Evolutionary conservation across 2,329 filamentous ascomycete species (phyloP).

Genomic region (Diaporthe eres): DNA sequence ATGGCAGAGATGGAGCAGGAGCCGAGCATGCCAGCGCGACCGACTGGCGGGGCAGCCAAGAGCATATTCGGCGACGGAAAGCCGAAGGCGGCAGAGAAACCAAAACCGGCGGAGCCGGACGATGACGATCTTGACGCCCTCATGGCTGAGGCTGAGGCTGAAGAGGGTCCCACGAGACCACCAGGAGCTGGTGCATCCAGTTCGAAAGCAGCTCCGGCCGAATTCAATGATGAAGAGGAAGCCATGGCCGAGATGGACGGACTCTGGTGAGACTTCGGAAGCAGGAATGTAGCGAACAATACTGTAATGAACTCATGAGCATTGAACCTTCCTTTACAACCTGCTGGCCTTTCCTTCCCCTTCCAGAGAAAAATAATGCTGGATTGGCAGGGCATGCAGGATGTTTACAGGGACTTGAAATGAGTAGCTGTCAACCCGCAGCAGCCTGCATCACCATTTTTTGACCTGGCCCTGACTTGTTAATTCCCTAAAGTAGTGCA

Average conservation of each 20-base stretch:
- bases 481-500: background rate
- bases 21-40: conserved; percentile 36
- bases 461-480: background rate
- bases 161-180: conserved; percentile 22
- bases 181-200: background rate
- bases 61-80: conserved; percentile 41
- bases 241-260: conserved; percentile 76
- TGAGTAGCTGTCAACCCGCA: background rate
- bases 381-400: background rate
- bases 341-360: background rate
- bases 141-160: conserved; percentile 61
- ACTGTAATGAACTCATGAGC: background rate
- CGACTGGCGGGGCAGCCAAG: conserved; percentile 38
- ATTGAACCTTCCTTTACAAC: accelerated
- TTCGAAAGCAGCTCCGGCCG: conserved; percentile 41
- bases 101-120: conserved; percentile 42
- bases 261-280: conserved; percentile 57
- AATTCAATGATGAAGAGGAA: conserved; percentile 75
- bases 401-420: background rate
- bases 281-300: background rate
- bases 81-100: conserved; percentile 28
- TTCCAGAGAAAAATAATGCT: background rate
- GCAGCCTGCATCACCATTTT: background rate
- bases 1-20: conserved; percentile 63
- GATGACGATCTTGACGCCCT: conserved; percentile 58